Percentiles rank a stretch among this genome's conserved stretches.
These are phyloP conservation scores for Aspergillus spinulosporus DNA, from an alignment of 2,329 filamentous ascomycete genomes.

Conservation along the genomic window DNA sequence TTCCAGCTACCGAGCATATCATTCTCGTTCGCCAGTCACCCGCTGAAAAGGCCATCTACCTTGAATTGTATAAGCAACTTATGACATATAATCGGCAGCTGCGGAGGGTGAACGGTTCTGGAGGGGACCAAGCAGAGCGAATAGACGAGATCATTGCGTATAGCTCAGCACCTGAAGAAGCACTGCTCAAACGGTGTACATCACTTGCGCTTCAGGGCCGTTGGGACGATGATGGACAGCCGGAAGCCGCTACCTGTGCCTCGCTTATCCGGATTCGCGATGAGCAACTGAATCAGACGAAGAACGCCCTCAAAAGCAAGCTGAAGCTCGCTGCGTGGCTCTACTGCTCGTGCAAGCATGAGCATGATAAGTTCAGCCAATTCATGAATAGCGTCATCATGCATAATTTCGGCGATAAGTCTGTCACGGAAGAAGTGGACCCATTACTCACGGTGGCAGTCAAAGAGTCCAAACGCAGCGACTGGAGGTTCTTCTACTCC, in stretches of 20 bases:
- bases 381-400: constrained; percentile 28
- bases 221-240: constrained; percentile 28
- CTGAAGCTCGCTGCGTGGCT: constrained; percentile 35
- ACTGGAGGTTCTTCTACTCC: constrained; percentile 35
- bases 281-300: constrained; percentile 26
- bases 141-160: constrained; percentile 50
- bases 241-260: constrained; percentile 33
- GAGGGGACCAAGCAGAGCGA: constrained; percentile 35
- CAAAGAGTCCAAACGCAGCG: constrained; percentile 19
- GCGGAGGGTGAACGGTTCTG: constrained; percentile 26
- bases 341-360: constrained; percentile 25
- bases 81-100: constrained; percentile 52
- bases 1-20: constrained; percentile 48
- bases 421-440: constrained; percentile 26
- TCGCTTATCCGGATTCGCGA: constrained; percentile 31
- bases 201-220: constrained; percentile 34
- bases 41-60: constrained; percentile 55
- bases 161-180: constrained; percentile 52
- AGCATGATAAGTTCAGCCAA: constrained; percentile 29
- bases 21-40: constrained; percentile 46
- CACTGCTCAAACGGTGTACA: constrained; percentile 52
- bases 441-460: constrained; percentile 25
- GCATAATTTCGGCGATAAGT: constrained; percentile 34
- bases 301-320: constrained; percentile 24
- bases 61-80: constrained; percentile 57